A percentile compares a stretch with the other conserved stretches of the same genome.
These are phyloP conservation scores for Anthostomella pinea DNA, from an alignment of 2,329 filamentous ascomycete species.

Conservation along the genomic window DNA sequence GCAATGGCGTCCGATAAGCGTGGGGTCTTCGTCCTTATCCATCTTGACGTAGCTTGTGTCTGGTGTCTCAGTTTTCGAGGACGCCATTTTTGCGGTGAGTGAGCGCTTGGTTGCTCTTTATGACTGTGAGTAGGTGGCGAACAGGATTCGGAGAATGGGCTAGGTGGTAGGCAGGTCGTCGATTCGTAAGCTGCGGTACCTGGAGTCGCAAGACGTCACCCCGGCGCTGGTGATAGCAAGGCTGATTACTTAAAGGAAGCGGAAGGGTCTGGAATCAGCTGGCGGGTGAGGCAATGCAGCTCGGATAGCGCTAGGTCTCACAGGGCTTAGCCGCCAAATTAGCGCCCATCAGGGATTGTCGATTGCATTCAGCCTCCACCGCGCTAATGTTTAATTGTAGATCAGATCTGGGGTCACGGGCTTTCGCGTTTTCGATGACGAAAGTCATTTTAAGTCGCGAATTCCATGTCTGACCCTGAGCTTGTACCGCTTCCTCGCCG, in stretches of 20 bases:
- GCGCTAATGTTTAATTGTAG: slow-evolving; percentile 1
- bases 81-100: slow-evolving; percentile 45
- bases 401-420: slow-evolving; percentile 20
- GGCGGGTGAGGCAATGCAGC: not conserved
- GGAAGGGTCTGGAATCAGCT: slow-evolving; percentile 27
- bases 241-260: slow-evolving; percentile 21
- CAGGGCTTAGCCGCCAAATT: not conserved
- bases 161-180: slow-evolving; percentile 16
- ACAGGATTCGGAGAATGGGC: slow-evolving; percentile 2
- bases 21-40: slow-evolving; percentile 70
- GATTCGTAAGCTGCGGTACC: slow-evolving; percentile 23
- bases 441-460: slow-evolving; percentile 8
- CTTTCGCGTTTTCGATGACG: slow-evolving; percentile 32
- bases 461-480: not conserved
- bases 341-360: no score
- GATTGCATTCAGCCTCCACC: not conserved
- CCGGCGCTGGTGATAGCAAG: no score
- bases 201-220: slow-evolving; percentile 10
- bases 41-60: slow-evolving; percentile 67
- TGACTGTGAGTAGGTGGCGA: no score
- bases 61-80: slow-evolving; percentile 39
- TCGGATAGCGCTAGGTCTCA: not conserved
- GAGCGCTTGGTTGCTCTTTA: slow-evolving; percentile 13
- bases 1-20: slow-evolving; percentile 87
- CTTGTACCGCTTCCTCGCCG: not conserved